Evolutionary conservation across 306 rosid species (phyloP), one percentile per base, ranked within the genome.

Genomic region (Medicago ruthenica): DNA sequence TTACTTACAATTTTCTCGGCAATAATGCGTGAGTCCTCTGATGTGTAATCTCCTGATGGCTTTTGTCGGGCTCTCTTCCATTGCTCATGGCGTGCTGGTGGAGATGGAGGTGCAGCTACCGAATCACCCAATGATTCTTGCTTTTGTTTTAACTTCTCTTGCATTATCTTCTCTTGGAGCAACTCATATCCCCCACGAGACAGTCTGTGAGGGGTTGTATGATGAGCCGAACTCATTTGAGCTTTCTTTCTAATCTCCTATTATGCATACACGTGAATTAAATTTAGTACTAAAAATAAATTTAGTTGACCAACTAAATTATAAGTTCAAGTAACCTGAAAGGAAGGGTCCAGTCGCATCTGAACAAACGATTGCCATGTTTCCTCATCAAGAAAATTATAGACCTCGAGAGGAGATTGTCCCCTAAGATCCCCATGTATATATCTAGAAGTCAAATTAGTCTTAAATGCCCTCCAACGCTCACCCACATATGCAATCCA

Each of bases 171-270:
- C 67, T 61, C 12, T 18, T 61, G 18, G n/a, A 61, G 67, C 67
- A 61, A 61, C 67, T 61, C 67, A 15, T 61, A 61, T 15, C 67
- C 67, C 22, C 67, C 67, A 61, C 67, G 67, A 34, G 67, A 61
- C 67, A 61, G 15, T 61, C 67, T 61, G 13, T 61, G 67, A n/a
- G 67, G 67, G 21, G n/a, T n/a, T 34, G n/a, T 61, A 37, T 61
- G 34, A 7, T 14, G 42, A 61, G 11, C 11, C 6, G 20, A 34
- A 61, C 18, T 34, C 44, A 61, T 61, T 61, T 61, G 67, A 12
- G 67, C 67, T 34, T n/a, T 61, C 44, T 61, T 61, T 61, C 67
- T 31, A 15, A 7, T 31, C 18, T 61, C 67, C 67, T 61, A 31
- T 60, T 60, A 60, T n/a, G 18, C 40, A 60, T 3, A 61, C 42